Percentiles rank a stretch among this genome's conserved stretches.
Evolutionary conservation across 345 rosid species (phyloP).

Genomic region (Eucalyptus victrix): DNA sequence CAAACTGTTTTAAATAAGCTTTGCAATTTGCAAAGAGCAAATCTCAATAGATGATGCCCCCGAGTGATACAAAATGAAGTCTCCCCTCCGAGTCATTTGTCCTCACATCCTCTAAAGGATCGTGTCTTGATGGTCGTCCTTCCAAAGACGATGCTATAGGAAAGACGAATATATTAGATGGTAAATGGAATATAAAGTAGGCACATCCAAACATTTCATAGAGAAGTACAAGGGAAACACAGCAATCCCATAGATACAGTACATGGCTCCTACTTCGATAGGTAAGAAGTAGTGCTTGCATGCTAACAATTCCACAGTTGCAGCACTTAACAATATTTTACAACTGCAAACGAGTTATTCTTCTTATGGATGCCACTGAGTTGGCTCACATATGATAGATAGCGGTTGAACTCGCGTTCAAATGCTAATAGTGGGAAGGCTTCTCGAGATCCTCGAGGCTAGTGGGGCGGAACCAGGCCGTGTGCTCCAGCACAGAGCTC

Average conservation of each 20-base stretch:
- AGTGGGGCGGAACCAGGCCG: conserved; percentile 94
- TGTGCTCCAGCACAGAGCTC: conserved; percentile 48
- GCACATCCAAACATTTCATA: not conserved
- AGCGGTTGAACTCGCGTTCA: not conserved
- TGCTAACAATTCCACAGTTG: not conserved
- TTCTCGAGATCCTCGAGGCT: conserved; percentile 86
- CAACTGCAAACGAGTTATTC: not conserved
- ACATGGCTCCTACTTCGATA: not conserved
- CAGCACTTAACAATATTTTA: not conserved
- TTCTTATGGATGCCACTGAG: not conserved
- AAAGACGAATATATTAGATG: not conserved
- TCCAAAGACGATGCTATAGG: not conserved
- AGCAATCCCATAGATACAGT: not conserved
- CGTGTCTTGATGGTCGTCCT: not conserved
- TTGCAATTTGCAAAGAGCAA: not conserved
- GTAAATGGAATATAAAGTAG: not conserved
- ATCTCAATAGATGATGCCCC: not conserved
- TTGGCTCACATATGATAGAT: not conserved
- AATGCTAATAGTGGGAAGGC: conserved; percentile 13
- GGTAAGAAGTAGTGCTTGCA: not conserved
- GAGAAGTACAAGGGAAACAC: not conserved
- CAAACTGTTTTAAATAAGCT: not conserved
- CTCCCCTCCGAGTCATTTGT: not conserved
- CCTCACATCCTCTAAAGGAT: not conserved
- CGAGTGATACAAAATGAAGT: not conserved